phyloP scores from a whole-genome alignment of 176 grass and related monocot genomes.

The Pharus latifolius region DNA sequence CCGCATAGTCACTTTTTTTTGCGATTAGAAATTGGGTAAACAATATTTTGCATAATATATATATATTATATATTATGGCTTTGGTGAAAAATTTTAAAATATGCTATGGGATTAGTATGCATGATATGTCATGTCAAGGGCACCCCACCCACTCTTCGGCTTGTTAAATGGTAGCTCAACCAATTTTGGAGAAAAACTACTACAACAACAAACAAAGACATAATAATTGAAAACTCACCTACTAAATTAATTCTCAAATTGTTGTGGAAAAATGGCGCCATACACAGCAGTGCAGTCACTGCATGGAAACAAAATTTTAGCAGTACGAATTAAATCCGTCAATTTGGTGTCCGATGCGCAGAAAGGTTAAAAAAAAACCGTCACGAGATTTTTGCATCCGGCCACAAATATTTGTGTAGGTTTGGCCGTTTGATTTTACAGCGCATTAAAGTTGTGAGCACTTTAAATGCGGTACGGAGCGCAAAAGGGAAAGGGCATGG shows the following conservation, averaged over 20 bases:
- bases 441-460: slow-evolving; percentile 13
- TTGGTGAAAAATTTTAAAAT: background rate
- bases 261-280: no score
- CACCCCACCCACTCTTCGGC: background rate
- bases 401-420: background rate
- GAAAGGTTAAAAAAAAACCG: background rate
- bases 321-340: no score
- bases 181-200: background rate
- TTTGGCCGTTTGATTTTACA: background rate
- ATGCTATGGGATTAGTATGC: background rate
- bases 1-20: no score
- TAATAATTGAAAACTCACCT: no score
- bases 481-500: background rate
- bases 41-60: no score
- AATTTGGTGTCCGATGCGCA: no score
- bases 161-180: slow-evolving; percentile 15
- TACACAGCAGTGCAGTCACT: no score
- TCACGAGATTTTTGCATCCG: slow-evolving; percentile 25
- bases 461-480: slow-evolving; percentile 21
- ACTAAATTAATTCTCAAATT: no score
- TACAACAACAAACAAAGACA: no score
- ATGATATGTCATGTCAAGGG: background rate
- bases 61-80: no score
- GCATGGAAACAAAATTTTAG: no score
- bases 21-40: no score